Percentiles rank a stretch among this genome's conserved stretches.
Evolutionary conservation across 148 eudicot species (phyloP).

Genomic region (Cornus kousa): DNA sequence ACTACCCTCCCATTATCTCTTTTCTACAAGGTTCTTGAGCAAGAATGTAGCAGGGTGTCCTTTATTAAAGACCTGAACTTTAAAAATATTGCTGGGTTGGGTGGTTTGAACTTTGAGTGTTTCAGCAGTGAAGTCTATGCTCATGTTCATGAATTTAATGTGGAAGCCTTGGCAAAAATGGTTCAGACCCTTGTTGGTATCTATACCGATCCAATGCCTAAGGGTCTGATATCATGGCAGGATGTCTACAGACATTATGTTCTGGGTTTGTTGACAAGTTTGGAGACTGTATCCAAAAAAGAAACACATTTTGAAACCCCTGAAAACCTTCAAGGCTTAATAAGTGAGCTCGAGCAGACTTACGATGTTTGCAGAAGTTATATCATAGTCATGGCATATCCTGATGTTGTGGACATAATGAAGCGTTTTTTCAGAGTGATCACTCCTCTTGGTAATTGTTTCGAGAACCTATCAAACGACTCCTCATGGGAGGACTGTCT

Average conservation of each 20-base stretch:
- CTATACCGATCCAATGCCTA: constrained; percentile 32
- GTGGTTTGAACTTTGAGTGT: constrained; percentile 49
- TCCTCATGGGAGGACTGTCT: constrained; percentile 61
- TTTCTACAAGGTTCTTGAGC: constrained; percentile 61
- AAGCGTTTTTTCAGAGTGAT: constrained; percentile 61
- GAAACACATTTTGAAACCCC: constrained; percentile 37
- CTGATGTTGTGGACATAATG: constrained; percentile 43
- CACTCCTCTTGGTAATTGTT: constrained; percentile 34
- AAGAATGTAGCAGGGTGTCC: constrained; percentile 73
- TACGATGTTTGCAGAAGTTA: constrained; percentile 63
- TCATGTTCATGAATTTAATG: constrained; percentile 66
- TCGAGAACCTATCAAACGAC: constrained; percentile 33
- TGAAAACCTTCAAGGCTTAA: constrained; percentile 46
- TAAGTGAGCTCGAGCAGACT: constrained; percentile 72
- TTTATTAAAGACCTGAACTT: constrained; percentile 73
- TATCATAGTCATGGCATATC: constrained; percentile 48
- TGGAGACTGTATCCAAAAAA: constrained; percentile 47
- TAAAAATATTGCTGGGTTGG: constrained; percentile 73
- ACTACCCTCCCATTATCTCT: constrained; percentile 29
- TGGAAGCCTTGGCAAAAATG: constrained; percentile 83
- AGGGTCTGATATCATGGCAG: constrained; percentile 56
- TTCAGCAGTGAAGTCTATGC: constrained; percentile 63
- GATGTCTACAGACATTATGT: constrained; percentile 68
- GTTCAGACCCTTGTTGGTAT: constrained; percentile 55
- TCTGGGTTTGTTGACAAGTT: constrained; percentile 38